Evolutionary conservation across 495 filamentous ascomycete genomes (phyloP), one percentile per base, ranked within the genome.

Genomic region (Aspergillus haitiensis): DNA sequence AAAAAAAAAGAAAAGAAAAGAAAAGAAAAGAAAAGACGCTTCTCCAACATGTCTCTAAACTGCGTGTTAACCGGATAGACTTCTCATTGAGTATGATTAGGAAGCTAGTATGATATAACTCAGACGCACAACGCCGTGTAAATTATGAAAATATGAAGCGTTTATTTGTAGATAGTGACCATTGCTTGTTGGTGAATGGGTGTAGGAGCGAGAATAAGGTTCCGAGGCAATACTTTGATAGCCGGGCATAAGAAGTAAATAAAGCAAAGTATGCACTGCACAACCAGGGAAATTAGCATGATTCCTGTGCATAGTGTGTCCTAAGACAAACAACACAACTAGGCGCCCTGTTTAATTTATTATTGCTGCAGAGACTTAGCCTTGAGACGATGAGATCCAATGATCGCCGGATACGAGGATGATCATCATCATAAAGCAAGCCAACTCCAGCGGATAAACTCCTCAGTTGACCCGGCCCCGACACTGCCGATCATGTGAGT

Each of bases 401-500:
- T 53, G 48, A 52, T 59, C 27, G 16, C 27, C 44, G 44, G 2
- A 9, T 21, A 16, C 44, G 15, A 47, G 15, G 44, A 21, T 18
- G 44, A 47, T 47, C 44, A 15, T 47, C 44, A 15, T 47, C 44
- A 47, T 21, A 21, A 47, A 18, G 15, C 15, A 21, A 47, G 15
- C 44, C 52, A 39, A 52, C 47, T 50, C 37, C 13, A 53, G 55
- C 46, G 57, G 36, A 59, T 35, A 55, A 58, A 58, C 57, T 54
- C 55, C 58, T 57, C 48, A 62, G 58, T 58, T 58, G 61, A 44
- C 59, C 62, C 61, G 55, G 59, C 60, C 50, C 64, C 56, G 51
- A 48, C 39, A 54, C 44, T 53, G 53, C 67, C 62, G 67, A 67
- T 69, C 67, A 69, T 69, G 67, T 69, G 67, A 69, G 67, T 69